phyloP scores from a whole-genome alignment of 2,329 filamentous ascomycete genomes.

The Fusarium sp. region DNA sequence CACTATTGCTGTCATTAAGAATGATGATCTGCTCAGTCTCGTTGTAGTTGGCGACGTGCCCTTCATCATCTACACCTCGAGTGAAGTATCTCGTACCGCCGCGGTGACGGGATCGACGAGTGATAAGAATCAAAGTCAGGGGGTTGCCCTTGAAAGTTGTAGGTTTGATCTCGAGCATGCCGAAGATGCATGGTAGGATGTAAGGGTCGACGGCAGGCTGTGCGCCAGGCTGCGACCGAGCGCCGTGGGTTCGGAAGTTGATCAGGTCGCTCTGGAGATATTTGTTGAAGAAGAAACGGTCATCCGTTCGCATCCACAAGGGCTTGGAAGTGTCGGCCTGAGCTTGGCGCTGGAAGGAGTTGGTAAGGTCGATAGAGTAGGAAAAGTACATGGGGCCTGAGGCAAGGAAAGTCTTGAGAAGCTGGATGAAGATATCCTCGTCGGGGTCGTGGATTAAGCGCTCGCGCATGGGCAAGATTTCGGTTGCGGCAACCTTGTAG shows the following conservation, averaged over 20 bases:
- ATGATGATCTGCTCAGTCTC: constrained; percentile 95
- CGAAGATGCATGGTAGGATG: constrained; percentile 94
- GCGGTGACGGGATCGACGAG: constrained; percentile 85
- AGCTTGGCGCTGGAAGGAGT: constrained; percentile 93
- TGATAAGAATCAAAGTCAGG: constrained; percentile 87
- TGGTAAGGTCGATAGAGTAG: constrained; percentile 95
- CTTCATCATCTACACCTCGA: constrained; percentile 89
- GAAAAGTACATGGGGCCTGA: constrained; percentile 96
- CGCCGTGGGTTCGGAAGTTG: constrained; percentile 76
- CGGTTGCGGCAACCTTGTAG: constrained; percentile 89
- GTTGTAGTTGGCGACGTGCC: constrained; percentile 98
- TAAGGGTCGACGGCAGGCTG: constrained; percentile 87
- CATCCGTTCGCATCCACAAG: constrained; percentile 91
- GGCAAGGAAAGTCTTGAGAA: constrained; percentile 84
- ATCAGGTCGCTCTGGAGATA: constrained; percentile 93
- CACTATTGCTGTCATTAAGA: constrained; percentile 80
- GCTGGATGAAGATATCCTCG: constrained; percentile 87
- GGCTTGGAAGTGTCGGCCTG: constrained; percentile 75
- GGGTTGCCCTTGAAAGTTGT: constrained; percentile 86
- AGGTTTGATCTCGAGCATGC: constrained; percentile 90
- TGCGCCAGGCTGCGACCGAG: constrained; percentile 70
- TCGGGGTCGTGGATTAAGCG: constrained; percentile 90
- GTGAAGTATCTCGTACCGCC: constrained; percentile 96
- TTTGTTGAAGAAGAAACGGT: constrained; percentile 99
- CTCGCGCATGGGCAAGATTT: constrained; percentile 93